phyloP scores from a whole-genome alignment of 768 basidiomycete species.

The Leccinum olivaceopallidum region DNA sequence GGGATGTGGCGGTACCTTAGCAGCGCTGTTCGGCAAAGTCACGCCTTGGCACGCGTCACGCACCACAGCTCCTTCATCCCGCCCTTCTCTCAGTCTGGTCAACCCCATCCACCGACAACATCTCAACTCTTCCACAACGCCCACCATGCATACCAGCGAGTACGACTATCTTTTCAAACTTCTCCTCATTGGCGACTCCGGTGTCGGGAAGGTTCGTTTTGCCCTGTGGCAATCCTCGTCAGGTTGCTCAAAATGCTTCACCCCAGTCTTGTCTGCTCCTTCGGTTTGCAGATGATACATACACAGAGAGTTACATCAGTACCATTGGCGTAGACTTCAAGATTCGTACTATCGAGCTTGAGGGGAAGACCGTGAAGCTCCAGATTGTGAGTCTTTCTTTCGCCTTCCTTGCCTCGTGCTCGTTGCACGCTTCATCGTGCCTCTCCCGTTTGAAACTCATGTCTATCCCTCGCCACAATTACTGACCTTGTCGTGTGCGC shows the following conservation, averaged over 20 bases:
- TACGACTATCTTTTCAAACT: conserved; percentile 98
- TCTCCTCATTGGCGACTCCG: conserved; percentile 92
- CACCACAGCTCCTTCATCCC: conserved; percentile 35
- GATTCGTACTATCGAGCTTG: conserved; percentile 98
- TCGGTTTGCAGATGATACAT: conserved; percentile 95
- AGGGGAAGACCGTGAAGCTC: conserved; percentile 97
- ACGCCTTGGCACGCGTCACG: conserved; percentile 36
- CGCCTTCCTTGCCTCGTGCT: conserved; percentile 3
- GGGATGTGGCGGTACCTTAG: conserved; percentile 27
- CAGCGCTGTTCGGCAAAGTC: conserved; percentile 25
- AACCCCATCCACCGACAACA: conserved; percentile 36
- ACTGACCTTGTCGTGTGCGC: conserved; percentile 20
- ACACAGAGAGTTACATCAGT: conserved; percentile 96
- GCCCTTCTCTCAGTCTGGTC: conserved; percentile 27
- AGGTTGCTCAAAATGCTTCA: conserved; percentile 26
- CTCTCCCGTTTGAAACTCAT: background rate
- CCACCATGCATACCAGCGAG: conserved; percentile 84
- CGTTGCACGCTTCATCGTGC: background rate
- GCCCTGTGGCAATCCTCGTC: conserved; percentile 16
- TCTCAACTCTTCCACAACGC: conserved; percentile 22
- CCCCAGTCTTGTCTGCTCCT: conserved; percentile 86
- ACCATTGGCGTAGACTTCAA: conserved; percentile 99
- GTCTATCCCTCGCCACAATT: background rate
- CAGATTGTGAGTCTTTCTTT: conserved; percentile 77
- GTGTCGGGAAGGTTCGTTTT: conserved; percentile 81